Evolutionary conservation across 345 rosid species (phyloP).

Genomic region (Excoecaria agallocha): DNA sequence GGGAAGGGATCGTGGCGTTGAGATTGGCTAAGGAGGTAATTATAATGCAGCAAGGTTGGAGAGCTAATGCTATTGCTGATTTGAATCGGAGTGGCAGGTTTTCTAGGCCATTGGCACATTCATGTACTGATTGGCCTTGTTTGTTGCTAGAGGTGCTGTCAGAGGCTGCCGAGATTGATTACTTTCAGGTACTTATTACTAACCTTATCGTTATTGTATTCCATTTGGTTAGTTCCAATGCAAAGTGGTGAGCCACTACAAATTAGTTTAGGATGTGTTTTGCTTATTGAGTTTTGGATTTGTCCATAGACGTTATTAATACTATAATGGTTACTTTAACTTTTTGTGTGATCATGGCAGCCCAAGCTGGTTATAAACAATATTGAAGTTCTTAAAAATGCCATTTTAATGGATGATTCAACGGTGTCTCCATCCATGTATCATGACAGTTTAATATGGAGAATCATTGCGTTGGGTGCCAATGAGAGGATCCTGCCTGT

Average conservation of each 20-base stretch:
- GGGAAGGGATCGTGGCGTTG: conserved; percentile 67
- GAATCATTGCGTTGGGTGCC: conserved; percentile 79
- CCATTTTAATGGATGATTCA: conserved; percentile 60
- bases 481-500: conserved; percentile 84
- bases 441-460: conserved; percentile 90
- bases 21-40: conserved; percentile 84
- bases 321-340: not conserved
- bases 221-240: not conserved
- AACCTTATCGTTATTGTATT: not conserved
- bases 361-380: conserved; percentile 96
- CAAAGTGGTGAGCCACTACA: not conserved
- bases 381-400: conserved; percentile 72
- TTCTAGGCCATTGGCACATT: conserved; percentile 80
- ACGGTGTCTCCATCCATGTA: conserved; percentile 61
- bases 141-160: conserved; percentile 88
- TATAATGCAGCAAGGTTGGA: conserved; percentile 64
- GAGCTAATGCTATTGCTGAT: conserved; percentile 75
- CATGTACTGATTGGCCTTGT: conserved; percentile 89
- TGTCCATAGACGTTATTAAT: conserved; percentile 7
- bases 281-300: not conserved
- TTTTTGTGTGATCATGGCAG: conserved; percentile 48
- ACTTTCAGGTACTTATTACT: conserved; percentile 62
- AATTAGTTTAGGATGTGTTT: not conserved
- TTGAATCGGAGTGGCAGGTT: conserved; percentile 67
- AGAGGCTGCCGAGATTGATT: conserved; percentile 81